Evolutionary conservation across 495 filamentous ascomycete genomes (phyloP).

Genomic region (Daldinia loculata): DNA sequence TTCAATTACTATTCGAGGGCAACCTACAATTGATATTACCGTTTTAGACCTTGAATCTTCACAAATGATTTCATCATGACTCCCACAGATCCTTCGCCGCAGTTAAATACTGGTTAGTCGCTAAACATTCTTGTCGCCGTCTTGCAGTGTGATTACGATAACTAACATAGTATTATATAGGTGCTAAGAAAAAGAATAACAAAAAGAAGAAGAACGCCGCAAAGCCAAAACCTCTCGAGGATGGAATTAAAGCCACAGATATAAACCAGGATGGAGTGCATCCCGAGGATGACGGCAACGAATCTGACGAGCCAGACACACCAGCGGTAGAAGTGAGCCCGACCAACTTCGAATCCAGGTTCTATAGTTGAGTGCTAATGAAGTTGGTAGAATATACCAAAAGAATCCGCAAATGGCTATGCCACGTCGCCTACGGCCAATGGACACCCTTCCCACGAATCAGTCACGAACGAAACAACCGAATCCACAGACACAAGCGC

Average conservation of each 20-base stretch:
- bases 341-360: neutral
- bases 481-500: slow-evolving; percentile 43
- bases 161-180: slow-evolving; percentile 47
- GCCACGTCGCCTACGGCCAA: slow-evolving; percentile 43
- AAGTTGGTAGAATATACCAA: slow-evolving; percentile 42
- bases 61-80: slow-evolving; percentile 45
- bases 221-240: slow-evolving; percentile 51
- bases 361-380: slow-evolving; percentile 31
- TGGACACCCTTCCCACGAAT: slow-evolving; percentile 43
- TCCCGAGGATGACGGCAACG: slow-evolving; percentile 50
- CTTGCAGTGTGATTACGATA: slow-evolving; percentile 5
- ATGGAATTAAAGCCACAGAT: slow-evolving; percentile 50
- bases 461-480: slow-evolving; percentile 28
- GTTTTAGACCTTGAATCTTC: slow-evolving; percentile 13
- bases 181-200: slow-evolving; percentile 71
- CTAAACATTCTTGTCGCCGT: slow-evolving; percentile 6
- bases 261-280: slow-evolving; percentile 44
- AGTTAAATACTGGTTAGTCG: slow-evolving; percentile 42
- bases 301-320: slow-evolving; percentile 37
- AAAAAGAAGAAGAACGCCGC: slow-evolving; percentile 72
- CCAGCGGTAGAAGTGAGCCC: slow-evolving; percentile 18
- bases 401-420: slow-evolving; percentile 38
- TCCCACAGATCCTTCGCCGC: slow-evolving; percentile 45
- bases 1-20: slow-evolving; percentile 18
- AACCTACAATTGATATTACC: slow-evolving; percentile 16